Conservation (phyloP, 192 early-diverging fungal species). For the Fimicolochytrium jonesii region DNA sequence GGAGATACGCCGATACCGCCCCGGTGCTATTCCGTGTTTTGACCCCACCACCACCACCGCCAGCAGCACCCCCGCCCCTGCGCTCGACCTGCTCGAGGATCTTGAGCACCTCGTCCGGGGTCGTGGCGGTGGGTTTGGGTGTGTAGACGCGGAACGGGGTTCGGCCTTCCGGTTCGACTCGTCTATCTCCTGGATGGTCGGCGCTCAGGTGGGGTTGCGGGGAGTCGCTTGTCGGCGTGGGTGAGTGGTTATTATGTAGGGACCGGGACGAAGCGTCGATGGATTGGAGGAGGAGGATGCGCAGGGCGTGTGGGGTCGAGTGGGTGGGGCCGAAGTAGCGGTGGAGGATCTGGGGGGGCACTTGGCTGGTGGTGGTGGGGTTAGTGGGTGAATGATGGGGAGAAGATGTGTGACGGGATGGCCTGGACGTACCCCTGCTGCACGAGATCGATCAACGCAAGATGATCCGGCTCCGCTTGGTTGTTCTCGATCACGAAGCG, state of each 20-base stretch:
- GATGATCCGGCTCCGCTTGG: constrained; percentile 35
- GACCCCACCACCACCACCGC: neutral
- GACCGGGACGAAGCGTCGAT: too few relatives aligned
- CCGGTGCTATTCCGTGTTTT: neutral
- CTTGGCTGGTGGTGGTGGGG: constrained; percentile 30
- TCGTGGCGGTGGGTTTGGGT: constrained; percentile 9
- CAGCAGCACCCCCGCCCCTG: neutral
- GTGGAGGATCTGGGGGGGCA: constrained; percentile 25
- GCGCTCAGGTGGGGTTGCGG: too few relatives aligned
- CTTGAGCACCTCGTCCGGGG: constrained; percentile 20
- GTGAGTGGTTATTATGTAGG: too few relatives aligned
- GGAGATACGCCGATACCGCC: too few relatives aligned
- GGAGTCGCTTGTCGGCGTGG: too few relatives aligned
- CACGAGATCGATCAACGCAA: constrained; percentile 39
- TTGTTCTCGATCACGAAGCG: constrained; percentile 43
- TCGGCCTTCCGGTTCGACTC: too few relatives aligned
- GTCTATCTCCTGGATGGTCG: too few relatives aligned
- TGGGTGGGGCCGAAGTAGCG: constrained; percentile 36
- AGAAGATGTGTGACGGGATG: neutral
- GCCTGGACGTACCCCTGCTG: constrained; percentile 38
- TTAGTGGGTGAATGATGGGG: neutral
- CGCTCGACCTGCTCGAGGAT: constrained; percentile 26
- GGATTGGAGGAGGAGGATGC: constrained; percentile 42
- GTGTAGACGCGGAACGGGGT: constrained; percentile 18
- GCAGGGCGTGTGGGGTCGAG: constrained; percentile 28